Conservation (phyloP, 768 basidiomycete species). For the Suillus occidentalis region DNA sequence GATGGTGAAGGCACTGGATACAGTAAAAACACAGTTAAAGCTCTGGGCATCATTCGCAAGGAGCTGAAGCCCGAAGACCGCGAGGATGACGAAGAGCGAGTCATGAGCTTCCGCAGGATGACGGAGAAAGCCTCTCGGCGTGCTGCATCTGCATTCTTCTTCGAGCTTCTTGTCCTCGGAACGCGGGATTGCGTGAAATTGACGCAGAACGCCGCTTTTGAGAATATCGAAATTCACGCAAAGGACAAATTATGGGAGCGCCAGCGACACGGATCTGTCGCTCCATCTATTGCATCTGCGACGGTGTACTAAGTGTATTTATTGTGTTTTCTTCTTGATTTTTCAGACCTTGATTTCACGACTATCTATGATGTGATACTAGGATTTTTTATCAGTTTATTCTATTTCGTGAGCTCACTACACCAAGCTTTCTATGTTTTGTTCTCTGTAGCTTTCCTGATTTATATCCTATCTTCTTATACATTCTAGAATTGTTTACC, state of each 20-base stretch:
- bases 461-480: slow-evolving; percentile 7
- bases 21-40: slow-evolving; percentile 88
- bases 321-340: neutral
- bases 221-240: slow-evolving; percentile 80
- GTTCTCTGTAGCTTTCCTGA: slow-evolving; percentile 1
- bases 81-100: slow-evolving; percentile 53
- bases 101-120: slow-evolving; percentile 76
- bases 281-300: slow-evolving; percentile 46
- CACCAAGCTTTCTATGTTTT: neutral
- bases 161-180: slow-evolving; percentile 91
- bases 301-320: slow-evolving; percentile 36
- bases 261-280: slow-evolving; percentile 44
- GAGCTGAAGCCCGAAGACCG: slow-evolving; percentile 60
- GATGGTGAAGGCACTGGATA: slow-evolving; percentile 70
- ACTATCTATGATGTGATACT: slow-evolving; percentile 2
- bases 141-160: slow-evolving; percentile 96
- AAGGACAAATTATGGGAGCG: slow-evolving; percentile 88
- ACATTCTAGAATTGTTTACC: neutral
- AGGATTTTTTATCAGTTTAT: slow-evolving; percentile 16
- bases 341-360: neutral
- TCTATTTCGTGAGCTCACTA: slow-evolving; percentile 7
- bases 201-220: slow-evolving; percentile 71
- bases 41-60: slow-evolving; percentile 69
- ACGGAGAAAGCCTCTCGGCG: slow-evolving; percentile 85
- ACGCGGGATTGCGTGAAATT: slow-evolving; percentile 90